Evolutionary conservation across 139 green algal species (phyloP).

Genomic region (Trebouxia sp.): DNA sequence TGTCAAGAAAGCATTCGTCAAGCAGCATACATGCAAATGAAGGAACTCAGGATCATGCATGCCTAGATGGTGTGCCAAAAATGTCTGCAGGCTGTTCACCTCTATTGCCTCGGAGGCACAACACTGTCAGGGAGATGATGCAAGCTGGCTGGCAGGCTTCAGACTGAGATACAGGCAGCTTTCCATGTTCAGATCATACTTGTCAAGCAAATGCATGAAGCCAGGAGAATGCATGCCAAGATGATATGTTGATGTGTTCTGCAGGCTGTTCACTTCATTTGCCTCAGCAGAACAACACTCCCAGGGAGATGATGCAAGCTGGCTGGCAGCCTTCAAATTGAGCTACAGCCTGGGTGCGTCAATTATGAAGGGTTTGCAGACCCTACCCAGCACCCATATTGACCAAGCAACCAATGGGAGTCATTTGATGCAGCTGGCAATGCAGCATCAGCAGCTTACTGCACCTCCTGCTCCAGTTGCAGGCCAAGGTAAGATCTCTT

Average conservation of each 20-base stretch:
- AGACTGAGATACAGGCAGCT: conserved; percentile 55
- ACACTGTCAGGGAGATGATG: background rate
- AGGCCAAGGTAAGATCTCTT: conserved; percentile 6
- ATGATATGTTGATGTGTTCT: no score
- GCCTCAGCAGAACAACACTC: background rate
- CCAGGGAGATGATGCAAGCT: background rate
- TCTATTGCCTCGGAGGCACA: background rate
- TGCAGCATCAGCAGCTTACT: conserved; percentile 43
- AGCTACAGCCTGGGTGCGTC: conserved; percentile 59
- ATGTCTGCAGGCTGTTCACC: conserved; percentile 13
- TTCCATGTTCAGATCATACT: no score
- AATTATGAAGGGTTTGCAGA: conserved; percentile 33
- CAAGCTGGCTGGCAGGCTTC: conserved; percentile 31
- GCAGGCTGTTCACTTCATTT: conserved; percentile 17
- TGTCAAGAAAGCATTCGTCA: no score
- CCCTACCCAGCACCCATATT: conserved; percentile 38
- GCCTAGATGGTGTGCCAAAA: no score
- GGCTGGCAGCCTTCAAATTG: conserved; percentile 38
- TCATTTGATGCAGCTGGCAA: conserved; percentile 56
- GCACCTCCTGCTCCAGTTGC: conserved; percentile 15
- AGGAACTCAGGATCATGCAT: no score
- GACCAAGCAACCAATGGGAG: conserved; percentile 53
- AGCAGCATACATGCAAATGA: no score
- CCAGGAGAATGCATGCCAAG: no score
- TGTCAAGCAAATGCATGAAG: no score